phyloP scores from a whole-genome alignment of 495 filamentous ascomycete species.

The Rusavskia elegans region DNA sequence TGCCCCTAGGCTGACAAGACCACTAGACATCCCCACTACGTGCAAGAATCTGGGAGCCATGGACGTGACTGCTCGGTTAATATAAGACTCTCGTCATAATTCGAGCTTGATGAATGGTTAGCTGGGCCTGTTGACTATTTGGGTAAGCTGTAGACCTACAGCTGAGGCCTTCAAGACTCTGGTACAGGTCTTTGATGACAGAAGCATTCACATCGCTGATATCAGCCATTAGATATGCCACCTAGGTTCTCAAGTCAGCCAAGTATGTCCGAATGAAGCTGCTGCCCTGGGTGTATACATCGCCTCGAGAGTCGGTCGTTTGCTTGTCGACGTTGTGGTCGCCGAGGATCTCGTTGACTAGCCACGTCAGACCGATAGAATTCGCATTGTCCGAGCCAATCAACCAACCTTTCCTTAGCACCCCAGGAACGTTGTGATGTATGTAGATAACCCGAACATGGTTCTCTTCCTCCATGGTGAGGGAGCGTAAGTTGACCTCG shows the following conservation, averaged over 20 bases:
- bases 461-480: constrained; percentile 76
- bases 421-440: constrained; percentile 88
- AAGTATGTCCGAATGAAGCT: neutral
- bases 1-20: too few species aligned
- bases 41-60: too few species aligned
- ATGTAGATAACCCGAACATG: constrained; percentile 89
- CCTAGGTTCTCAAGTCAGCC: constrained; percentile 23
- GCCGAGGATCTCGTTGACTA: constrained; percentile 82
- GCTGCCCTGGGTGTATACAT: constrained; percentile 33
- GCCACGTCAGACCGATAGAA: neutral
- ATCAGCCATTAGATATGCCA: constrained; percentile 96
- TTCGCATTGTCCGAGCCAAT: neutral
- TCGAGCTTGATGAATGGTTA: constrained; percentile 35
- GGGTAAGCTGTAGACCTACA: constrained; percentile 38
- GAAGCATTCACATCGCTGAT: constrained; percentile 66
- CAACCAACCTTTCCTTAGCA: constrained; percentile 57
- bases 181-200: constrained; percentile 74
- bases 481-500: constrained; percentile 71
- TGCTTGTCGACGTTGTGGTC: constrained; percentile 98
- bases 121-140: neutral
- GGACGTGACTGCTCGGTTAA: constrained; percentile 24
- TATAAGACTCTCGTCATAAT: constrained; percentile 84
- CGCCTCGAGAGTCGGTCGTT: constrained; percentile 86
- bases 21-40: too few species aligned
- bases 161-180: constrained; percentile 62